Percentiles rank a stretch among this genome's conserved stretches.
phyloP scores from a whole-genome alignment of 371 early-diverging fungal genomes.

The Parasitella parasitica region DNA sequence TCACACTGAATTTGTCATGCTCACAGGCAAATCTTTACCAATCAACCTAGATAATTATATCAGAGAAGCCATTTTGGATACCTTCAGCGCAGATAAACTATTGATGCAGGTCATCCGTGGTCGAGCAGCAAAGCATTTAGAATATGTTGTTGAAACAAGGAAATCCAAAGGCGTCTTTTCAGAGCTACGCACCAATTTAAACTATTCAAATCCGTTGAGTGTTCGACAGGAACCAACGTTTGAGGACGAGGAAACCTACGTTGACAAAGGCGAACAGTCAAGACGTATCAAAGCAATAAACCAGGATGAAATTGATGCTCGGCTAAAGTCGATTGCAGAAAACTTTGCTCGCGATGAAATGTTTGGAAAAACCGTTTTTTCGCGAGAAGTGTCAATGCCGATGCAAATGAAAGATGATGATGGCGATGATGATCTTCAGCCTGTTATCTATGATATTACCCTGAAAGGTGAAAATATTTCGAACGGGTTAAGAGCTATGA shows the following conservation, averaged over 20 bases:
- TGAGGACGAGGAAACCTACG: conserved; percentile 7
- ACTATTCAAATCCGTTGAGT: conserved; percentile 55
- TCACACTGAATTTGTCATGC: conserved; percentile 44
- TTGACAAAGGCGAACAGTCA: conserved; percentile 15
- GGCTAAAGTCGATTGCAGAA: conserved; percentile 3
- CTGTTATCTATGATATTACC: conserved; percentile 21
- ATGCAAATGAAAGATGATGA: background rate
- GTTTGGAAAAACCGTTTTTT: background rate
- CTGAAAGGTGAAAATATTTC: conserved; percentile 53
- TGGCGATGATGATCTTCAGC: background rate
- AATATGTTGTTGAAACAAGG: conserved; percentile 32
- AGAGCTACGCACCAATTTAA: conserved; percentile 38
- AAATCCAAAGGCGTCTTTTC: conserved; percentile 46
- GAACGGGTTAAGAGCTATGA: conserved; percentile 45
- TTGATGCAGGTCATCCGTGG: conserved; percentile 22
- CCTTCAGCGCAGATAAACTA: conserved; percentile 23
- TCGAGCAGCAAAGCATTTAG: conserved; percentile 30
- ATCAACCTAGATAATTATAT: conserved; percentile 36
- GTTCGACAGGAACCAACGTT: conserved; percentile 12
- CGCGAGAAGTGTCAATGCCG: background rate
- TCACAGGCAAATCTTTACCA: conserved; percentile 16
- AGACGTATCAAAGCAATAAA: conserved; percentile 37
- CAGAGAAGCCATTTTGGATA: conserved; percentile 39
- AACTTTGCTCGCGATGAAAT: background rate
- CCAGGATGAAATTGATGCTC: conserved; percentile 10